Evolutionary conservation across 2,329 filamentous ascomycete genomes (phyloP).

Genomic region (Fusarium udum): DNA sequence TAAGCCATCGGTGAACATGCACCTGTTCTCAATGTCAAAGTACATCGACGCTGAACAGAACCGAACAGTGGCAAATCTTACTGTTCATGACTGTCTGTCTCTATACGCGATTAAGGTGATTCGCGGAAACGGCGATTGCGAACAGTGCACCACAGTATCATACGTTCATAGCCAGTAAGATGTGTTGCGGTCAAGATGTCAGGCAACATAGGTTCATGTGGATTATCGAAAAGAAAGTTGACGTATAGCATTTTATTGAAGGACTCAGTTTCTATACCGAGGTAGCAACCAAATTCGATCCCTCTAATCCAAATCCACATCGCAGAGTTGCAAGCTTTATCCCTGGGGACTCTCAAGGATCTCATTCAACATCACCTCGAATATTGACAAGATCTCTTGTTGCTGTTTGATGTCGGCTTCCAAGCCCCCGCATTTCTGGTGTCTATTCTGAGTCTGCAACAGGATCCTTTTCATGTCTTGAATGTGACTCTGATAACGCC

Average conservation of each 20-base stretch:
- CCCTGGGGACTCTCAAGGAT: not conserved
- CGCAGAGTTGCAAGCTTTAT: not conserved
- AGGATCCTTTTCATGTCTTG: not conserved
- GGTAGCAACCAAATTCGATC: not conserved
- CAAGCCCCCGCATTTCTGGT: not conserved
- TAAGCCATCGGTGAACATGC: not conserved
- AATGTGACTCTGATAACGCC: not conserved
- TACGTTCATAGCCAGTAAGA: not conserved
- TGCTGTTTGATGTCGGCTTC: not conserved
- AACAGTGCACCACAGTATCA: not conserved
- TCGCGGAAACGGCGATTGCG: fast-evolving
- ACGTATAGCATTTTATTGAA: not conserved
- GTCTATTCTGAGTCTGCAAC: not conserved
- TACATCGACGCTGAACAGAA: not conserved
- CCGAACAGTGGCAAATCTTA: fast-evolving
- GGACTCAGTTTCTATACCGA: not conserved
- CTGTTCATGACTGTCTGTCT: not conserved
- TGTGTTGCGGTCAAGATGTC: fast-evolving
- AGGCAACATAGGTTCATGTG: not conserved
- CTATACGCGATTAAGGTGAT: fast-evolving
- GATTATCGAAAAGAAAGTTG: fast-evolving
- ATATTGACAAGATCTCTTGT: not conserved
- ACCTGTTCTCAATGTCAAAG: not conserved
- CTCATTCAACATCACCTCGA: not conserved
- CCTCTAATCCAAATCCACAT: too few species aligned